Percentiles rank a stretch among this genome's conserved stretches.
These are phyloP conservation scores for Aspergillus leporis DNA, from an alignment of 495 filamentous ascomycete species.

Conservation along the genomic window DNA sequence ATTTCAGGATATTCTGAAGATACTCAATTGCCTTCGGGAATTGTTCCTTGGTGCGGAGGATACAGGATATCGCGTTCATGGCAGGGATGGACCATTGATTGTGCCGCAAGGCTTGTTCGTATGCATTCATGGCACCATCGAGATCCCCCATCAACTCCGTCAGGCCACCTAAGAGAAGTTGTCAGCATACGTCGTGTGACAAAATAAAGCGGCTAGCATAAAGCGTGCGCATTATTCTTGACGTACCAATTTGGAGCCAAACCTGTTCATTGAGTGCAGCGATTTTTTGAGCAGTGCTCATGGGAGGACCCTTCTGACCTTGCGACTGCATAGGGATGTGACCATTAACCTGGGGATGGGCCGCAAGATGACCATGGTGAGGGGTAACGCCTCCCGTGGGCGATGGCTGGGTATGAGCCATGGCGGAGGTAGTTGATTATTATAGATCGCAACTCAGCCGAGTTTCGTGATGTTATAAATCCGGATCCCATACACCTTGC, in stretches of 20 bases:
- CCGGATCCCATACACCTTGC: conserved; percentile 28
- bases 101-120: conserved; percentile 82
- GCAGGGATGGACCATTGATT: conserved; percentile 89
- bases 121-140: conserved; percentile 83
- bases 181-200: conserved; percentile 11
- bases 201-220: background rate
- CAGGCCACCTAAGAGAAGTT: conserved; percentile 60
- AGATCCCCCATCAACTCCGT: conserved; percentile 87
- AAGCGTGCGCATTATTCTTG: background rate
- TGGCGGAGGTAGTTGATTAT: conserved; percentile 17
- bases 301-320: conserved; percentile 49
- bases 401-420: conserved; percentile 56
- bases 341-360: conserved; percentile 53
- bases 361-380: conserved; percentile 50
- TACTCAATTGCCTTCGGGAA: conserved; percentile 95
- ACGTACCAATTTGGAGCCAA: conserved; percentile 92
- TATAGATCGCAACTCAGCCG: conserved; percentile 11
- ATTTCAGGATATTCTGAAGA: conserved; percentile 84
- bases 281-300: conserved; percentile 60
- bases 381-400: conserved; percentile 50
- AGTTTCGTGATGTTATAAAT: conserved; percentile 2
- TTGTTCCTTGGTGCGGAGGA: conserved; percentile 86
- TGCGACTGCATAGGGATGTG: conserved; percentile 55
- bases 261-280: conserved; percentile 74
- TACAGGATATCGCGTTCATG: conserved; percentile 92